Evolutionary conservation across 768 basidiomycete species (phyloP), one percentile per base, ranked within the genome.

Genomic region (Lepiota subincarnata): DNA sequence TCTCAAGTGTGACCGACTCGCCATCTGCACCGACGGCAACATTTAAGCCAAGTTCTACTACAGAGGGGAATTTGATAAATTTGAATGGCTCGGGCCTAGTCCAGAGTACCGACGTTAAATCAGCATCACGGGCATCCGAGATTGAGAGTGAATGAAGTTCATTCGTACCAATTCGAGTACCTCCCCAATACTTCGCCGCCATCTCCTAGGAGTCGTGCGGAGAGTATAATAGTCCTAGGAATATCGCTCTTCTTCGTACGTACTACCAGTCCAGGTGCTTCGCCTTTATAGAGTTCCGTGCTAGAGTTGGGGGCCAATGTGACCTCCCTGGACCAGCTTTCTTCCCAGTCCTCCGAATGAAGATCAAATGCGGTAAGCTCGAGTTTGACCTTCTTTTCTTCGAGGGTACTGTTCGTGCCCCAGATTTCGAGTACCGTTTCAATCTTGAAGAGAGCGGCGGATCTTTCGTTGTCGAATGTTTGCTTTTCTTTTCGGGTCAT

Each of bases 81-180:
- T 97, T 97, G 77, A 87, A 97, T 14, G 94, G 94, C 67, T 95
- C 92, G 11, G 93, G 93, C 94, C 94, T 95, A 47, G 55, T 50
- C 2, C 31, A 8, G 14, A 11, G 41, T 36, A 6, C 13, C 18
- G 4, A 40, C 1, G 11, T 34, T 19, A 48, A 31, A 39, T 22
- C 35, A 14, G 45, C 55, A 48, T 55, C 38, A 28, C 52, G 45
- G 18, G 43, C 43, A 39, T 49, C 53, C 34, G 51, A 26, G 36
- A 53, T 6, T 19, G 54, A 49, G 19, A 8, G 13, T 16, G 26
- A 54, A 26, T 19, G 16, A 41, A 50, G 26, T 37, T n/a, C 18
- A 28, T 45, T 73, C 83, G 50, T 63, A 83, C 83, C 86, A 94
- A 65, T 92, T 88, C 13, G 84, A 81, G 69, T 83, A 85, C 56